These are phyloP conservation scores for Epichloe amarillans DNA, from an alignment of 2,329 filamentous ascomycete species.

Conservation along the genomic window DNA sequence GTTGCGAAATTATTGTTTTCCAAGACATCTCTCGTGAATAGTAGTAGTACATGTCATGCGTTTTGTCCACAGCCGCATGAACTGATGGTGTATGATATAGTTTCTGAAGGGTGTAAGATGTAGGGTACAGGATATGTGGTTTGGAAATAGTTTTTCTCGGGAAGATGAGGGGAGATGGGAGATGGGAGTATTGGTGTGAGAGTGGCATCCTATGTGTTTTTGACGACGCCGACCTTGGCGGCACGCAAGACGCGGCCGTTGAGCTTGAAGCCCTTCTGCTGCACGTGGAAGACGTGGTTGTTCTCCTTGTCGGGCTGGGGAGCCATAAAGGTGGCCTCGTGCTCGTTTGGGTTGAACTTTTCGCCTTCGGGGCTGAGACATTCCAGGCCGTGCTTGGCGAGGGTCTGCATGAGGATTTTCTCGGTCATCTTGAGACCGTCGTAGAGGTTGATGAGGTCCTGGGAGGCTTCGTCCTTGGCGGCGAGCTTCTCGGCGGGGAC, in stretches of 20 bases:
- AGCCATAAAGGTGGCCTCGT: constrained; percentile 93
- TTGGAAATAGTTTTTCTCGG: background rate
- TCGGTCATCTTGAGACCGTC: constrained; percentile 95
- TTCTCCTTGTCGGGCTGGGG: constrained; percentile 80
- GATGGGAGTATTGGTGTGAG: background rate
- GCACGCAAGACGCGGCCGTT: constrained; percentile 83
- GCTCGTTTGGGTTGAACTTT: constrained; percentile 91
- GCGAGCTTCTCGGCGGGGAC: constrained; percentile 64
- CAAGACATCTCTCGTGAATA: background rate
- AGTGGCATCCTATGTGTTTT: constrained; percentile 44
- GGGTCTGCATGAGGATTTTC: constrained; percentile 68
- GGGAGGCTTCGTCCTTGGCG: constrained; percentile 37
- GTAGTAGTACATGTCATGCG: constrained; percentile 10
- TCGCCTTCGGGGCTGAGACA: constrained; percentile 71
- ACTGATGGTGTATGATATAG: constrained; percentile 2
- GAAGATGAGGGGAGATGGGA: background rate
- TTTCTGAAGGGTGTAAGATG: background rate
- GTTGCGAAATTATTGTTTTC: constrained; percentile 7
- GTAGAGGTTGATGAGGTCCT: constrained; percentile 69
- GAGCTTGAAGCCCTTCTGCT: constrained; percentile 90
- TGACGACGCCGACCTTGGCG: constrained; percentile 92
- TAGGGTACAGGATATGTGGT: background rate
- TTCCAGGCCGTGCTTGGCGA: constrained; percentile 90
- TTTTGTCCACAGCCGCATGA: constrained; percentile 2
- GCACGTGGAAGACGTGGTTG: constrained; percentile 78